Evolutionary conservation across 495 filamentous ascomycete species (phyloP).

Genomic region (Aspergillus leporis): DNA sequence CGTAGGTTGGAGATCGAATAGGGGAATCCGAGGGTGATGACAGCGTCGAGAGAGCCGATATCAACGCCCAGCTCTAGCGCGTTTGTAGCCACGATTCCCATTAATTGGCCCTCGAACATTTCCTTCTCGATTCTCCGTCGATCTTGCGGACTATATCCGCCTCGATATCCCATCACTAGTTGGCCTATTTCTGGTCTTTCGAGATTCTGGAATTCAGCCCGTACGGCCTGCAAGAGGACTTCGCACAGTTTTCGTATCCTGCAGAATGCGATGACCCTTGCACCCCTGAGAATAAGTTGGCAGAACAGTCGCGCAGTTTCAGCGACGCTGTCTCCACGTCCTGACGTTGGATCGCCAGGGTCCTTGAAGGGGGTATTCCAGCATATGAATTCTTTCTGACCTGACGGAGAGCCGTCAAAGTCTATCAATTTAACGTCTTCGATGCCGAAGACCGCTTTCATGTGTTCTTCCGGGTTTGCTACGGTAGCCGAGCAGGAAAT

Average conservation of each 20-base stretch:
- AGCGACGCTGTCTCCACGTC: constrained; percentile 75
- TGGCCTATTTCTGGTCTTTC: constrained; percentile 71
- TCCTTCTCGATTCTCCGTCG: constrained; percentile 86
- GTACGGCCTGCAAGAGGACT: constrained; percentile 75
- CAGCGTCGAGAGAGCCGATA: constrained; percentile 92
- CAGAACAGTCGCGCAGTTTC: constrained; percentile 90
- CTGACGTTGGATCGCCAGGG: constrained; percentile 80
- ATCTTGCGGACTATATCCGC: constrained; percentile 95
- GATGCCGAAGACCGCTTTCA: constrained; percentile 91
- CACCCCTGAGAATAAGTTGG: constrained; percentile 83
- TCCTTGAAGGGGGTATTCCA: constrained; percentile 99
- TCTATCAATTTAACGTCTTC: constrained; percentile 75
- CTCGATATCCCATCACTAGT: constrained; percentile 92
- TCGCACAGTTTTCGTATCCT: constrained; percentile 86
- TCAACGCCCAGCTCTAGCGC: constrained; percentile 94
- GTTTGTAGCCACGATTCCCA: constrained; percentile 92
- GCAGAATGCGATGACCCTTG: constrained; percentile 93
- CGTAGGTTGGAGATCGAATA: constrained; percentile 92
- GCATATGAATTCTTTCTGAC: constrained; percentile 92
- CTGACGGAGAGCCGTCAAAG: constrained; percentile 91
- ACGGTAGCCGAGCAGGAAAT: constrained; percentile 98
- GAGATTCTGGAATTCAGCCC: constrained; percentile 69
- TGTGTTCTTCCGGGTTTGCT: constrained; percentile 89
- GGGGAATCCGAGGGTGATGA: constrained; percentile 91
- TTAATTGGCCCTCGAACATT: constrained; percentile 93